Conservation (phyloP, 352 stramenopile species). For the Phytophthora tubulina region DNA sequence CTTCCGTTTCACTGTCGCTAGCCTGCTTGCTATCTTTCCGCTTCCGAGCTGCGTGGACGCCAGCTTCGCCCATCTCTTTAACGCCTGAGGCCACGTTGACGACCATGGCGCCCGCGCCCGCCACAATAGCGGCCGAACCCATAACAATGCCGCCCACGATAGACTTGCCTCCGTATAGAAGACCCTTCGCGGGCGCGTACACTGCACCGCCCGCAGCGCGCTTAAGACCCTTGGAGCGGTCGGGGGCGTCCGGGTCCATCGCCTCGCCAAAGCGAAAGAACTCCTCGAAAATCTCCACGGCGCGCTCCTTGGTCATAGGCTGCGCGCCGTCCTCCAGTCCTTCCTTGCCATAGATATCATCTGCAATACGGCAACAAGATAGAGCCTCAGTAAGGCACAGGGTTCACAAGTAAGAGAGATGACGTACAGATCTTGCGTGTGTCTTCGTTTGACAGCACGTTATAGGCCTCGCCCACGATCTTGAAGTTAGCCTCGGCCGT, state of each 20-base stretch:
- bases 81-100: constrained; percentile 84
- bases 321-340: constrained; percentile 87
- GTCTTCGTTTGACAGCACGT: constrained; percentile 93
- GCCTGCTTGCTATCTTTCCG: constrained; percentile 61
- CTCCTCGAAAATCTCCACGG: constrained; percentile 88
- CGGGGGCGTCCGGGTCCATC: constrained; percentile 85
- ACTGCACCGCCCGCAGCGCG: constrained; percentile 80
- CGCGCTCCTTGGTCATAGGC: constrained; percentile 87
- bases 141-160: constrained; percentile 88
- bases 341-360: constrained; percentile 95
- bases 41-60: constrained; percentile 77
- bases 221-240: constrained; percentile 82
- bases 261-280: constrained; percentile 88
- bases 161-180: constrained; percentile 87
- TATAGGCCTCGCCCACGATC: constrained; percentile 94
- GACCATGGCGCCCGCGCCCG: constrained; percentile 82
- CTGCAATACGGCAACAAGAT: constrained; percentile 43
- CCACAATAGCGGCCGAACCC: constrained; percentile 81
- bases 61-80: constrained; percentile 90
- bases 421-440: constrained; percentile 90
- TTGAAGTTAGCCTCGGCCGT: constrained; percentile 94
- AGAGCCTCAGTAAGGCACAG: constrained; percentile 15
- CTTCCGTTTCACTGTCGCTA: constrained; percentile 53
- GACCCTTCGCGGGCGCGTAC: constrained; percentile 83
- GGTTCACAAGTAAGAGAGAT: not conserved